Evolutionary conservation across 2,329 filamentous ascomycete species (phyloP).

Genomic region (Ophiostoma fasciatum): DNA sequence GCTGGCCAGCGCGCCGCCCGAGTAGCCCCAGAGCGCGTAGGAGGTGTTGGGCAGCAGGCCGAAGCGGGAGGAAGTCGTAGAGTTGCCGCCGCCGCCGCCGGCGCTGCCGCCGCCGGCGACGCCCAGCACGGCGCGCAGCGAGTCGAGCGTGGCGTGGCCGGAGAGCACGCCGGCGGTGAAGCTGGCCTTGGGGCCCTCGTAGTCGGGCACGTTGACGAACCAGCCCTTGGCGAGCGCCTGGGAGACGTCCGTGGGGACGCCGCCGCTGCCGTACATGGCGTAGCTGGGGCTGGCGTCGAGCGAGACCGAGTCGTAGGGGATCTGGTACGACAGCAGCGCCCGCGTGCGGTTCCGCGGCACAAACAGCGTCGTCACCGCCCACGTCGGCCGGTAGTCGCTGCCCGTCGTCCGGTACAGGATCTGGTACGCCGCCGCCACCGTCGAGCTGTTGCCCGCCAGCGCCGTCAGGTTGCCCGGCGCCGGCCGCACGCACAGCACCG

Average conservation of each 20-base stretch:
- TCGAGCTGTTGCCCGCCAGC: constrained; percentile 11
- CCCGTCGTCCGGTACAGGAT: constrained; percentile 25
- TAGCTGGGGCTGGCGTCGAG: constrained; percentile 25
- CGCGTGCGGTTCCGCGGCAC: constrained; percentile 12
- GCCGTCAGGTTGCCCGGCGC: constrained; percentile 15
- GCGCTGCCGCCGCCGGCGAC: constrained; percentile 6
- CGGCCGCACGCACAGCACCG: constrained; percentile 17
- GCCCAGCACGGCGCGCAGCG: constrained; percentile 24
- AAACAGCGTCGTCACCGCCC: constrained; percentile 25
- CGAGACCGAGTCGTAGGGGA: constrained; percentile 23
- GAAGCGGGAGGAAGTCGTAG: too few relatives aligned
- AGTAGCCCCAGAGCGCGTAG: constrained; percentile 37
- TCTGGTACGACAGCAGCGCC: constrained; percentile 26
- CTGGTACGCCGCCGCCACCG: constrained; percentile 18
- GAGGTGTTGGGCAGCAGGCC: constrained; percentile 18
- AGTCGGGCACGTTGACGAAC: constrained; percentile 30
- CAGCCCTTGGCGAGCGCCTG: constrained; percentile 26
- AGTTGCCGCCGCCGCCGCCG: too few relatives aligned
- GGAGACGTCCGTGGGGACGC: constrained; percentile 16
- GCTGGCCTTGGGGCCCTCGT: constrained; percentile 25
- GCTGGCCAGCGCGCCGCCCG: constrained; percentile 33
- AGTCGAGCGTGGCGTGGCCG: constrained; percentile 28
- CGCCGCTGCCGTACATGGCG: constrained; percentile 15
- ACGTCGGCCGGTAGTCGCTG: constrained; percentile 19
- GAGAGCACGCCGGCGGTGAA: constrained; percentile 26